Conservation (phyloP, 495 filamentous ascomycete genomes). For the Tuber borchii region DNA sequence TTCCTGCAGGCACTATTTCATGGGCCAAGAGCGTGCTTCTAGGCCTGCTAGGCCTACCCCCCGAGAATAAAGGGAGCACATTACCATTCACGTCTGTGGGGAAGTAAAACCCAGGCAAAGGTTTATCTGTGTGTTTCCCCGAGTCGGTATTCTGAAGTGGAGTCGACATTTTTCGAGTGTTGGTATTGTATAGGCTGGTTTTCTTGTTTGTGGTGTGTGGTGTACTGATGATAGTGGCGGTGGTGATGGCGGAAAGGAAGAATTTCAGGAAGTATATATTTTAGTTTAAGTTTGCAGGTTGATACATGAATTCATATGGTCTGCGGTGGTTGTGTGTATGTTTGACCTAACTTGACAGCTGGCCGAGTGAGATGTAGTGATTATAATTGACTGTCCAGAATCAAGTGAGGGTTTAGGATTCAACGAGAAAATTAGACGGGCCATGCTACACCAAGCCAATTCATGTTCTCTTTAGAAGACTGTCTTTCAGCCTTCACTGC, state of each 20-base stretch:
- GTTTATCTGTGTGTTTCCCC: background rate
- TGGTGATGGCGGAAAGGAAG: background rate
- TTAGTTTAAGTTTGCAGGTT: background rate
- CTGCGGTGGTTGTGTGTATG: background rate
- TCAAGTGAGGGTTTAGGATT: background rate
- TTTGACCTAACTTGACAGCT: background rate
- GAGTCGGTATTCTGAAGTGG: background rate
- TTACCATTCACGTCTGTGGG: background rate
- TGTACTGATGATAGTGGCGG: background rate
- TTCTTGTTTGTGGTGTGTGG: background rate
- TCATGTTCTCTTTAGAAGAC: background rate
- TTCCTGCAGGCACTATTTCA: background rate
- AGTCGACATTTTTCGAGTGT: background rate
- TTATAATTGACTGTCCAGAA: background rate
- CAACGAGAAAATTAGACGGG: background rate
- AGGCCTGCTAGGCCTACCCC: background rate
- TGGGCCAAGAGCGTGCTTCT: background rate
- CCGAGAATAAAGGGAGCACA: background rate
- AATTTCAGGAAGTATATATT: background rate
- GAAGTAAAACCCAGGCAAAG: background rate
- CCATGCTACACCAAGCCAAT: background rate
- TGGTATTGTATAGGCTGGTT: background rate
- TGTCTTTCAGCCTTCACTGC: background rate
- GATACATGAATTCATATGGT: background rate
- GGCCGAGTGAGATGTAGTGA: background rate